Percentiles rank a stretch among this genome's conserved stretches.
phyloP scores from a whole-genome alignment of 116 monocot genomes.

The Papilionanthe hybrid region DNA sequence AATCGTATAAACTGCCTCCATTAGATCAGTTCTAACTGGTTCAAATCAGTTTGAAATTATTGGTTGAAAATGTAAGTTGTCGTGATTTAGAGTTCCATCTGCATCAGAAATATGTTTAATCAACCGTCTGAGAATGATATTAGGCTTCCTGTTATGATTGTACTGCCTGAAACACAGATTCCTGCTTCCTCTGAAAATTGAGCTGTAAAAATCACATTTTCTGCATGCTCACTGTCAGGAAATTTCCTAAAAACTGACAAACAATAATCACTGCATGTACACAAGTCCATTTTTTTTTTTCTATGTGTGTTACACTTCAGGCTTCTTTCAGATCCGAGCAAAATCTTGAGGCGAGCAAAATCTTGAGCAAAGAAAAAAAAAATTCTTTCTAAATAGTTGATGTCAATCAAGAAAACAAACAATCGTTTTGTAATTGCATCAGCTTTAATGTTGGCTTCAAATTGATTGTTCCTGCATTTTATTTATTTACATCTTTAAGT shows the following conservation, averaged over 20 bases:
- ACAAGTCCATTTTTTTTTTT: too few relatives aligned
- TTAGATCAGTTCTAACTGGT: too few relatives aligned
- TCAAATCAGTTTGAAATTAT: background rate
- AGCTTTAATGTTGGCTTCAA: too few relatives aligned
- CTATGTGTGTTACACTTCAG: too few relatives aligned
- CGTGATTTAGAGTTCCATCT: background rate
- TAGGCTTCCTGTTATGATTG: conserved; percentile 64
- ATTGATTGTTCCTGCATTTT: too few relatives aligned
- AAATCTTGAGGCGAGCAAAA: too few relatives aligned
- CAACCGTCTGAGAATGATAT: conserved; percentile 72
- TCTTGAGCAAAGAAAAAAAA: too few relatives aligned
- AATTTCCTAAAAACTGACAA: conserved; percentile 74
- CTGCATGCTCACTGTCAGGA: conserved; percentile 48
- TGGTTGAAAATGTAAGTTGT: background rate
- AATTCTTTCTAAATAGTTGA: too few relatives aligned
- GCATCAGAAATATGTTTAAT: conserved; percentile 13
- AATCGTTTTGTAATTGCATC: too few relatives aligned
- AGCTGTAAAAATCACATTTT: conserved; percentile 28
- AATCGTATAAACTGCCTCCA: background rate
- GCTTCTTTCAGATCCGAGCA: too few relatives aligned
- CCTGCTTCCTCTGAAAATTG: conserved; percentile 42
- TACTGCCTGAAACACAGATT: conserved; percentile 28
- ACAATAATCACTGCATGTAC: background rate
- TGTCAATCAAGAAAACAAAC: too few relatives aligned
- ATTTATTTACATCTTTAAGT: too few relatives aligned